phyloP scores from a whole-genome alignment of 768 basidiomycete species.

The Pleurotus citrinopileatus region DNA sequence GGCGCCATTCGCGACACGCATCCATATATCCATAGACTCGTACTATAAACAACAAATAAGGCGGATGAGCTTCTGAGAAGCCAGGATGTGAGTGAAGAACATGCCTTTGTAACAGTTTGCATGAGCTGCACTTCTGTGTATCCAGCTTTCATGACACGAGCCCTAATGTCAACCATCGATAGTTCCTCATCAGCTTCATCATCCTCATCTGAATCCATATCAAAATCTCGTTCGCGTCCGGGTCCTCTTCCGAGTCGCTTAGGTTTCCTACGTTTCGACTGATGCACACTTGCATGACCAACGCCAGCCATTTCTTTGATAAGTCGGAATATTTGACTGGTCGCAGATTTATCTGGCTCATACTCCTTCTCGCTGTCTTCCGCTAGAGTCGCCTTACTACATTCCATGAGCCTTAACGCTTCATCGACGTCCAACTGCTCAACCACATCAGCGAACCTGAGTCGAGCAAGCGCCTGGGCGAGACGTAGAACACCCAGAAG shows the following conservation, averaged over 20 bases:
- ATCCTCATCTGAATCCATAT: slow-evolving; percentile 68
- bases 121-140: slow-evolving; percentile 91
- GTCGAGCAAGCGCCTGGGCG: slow-evolving; percentile 89
- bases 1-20: slow-evolving; percentile 78
- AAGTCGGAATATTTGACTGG: slow-evolving; percentile 85
- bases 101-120: slow-evolving; percentile 78
- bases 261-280: slow-evolving; percentile 35
- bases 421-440: slow-evolving; percentile 91
- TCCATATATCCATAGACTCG: slow-evolving; percentile 79
- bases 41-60: slow-evolving; percentile 51
- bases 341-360: slow-evolving; percentile 73
- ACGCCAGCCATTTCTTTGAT: slow-evolving; percentile 80
- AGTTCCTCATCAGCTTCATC: slow-evolving; percentile 61
- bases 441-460: slow-evolving; percentile 81
- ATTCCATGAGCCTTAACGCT: slow-evolving; percentile 94
- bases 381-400: slow-evolving; percentile 87
- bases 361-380: slow-evolving; percentile 73
- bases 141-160: slow-evolving; percentile 80
- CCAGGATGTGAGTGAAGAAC: slow-evolving; percentile 19
- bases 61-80: slow-evolving; percentile 12
- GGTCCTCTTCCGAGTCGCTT: slow-evolving; percentile 68
- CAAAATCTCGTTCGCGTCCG: slow-evolving; percentile 67
- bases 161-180: slow-evolving; percentile 84
- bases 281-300: slow-evolving; percentile 26
- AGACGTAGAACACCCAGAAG: slow-evolving; percentile 93